Evolutionary conservation across 2,329 filamentous ascomycete species (phyloP), one percentile per base, ranked within the genome.

Genomic region (Neospermospora avenae): DNA sequence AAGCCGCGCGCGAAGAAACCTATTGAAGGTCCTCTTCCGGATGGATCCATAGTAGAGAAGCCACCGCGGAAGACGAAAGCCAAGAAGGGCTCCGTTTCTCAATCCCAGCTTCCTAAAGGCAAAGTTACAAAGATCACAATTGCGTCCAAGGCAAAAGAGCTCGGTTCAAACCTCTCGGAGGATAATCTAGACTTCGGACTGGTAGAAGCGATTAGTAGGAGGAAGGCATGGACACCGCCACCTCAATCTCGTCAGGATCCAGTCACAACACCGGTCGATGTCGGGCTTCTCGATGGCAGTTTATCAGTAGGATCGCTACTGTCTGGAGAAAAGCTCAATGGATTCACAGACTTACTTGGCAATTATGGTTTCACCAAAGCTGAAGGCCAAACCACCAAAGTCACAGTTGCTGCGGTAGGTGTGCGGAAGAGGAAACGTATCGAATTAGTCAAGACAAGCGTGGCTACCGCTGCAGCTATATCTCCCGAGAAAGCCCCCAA

Each of bases 191-290:
- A 64, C 28, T 62, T 42, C 53, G 68, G 66, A 10, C 59, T 74
- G 16, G 60, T 61, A 4, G 65, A 68, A 48, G 88, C 87, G 7
- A 71, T 81, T 25, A 77, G 75, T 48, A 78, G 88, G 61, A 80
- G 84, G 61, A 69, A 75, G 14, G 80, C 86, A 60, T 92, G 89
- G 89, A 92, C 89, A 0, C 89, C 88, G 2, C 81, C 84, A 3
- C 79, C 77, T 49, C 70, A 77, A 31, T 35, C 77, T 77, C 44
- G 66, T 65, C 0, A 59, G 70, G 3, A 61, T 70, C 59, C 16
- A n/a, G 20, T 31, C 10, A 41, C 44, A 16, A 58, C 54, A 34
- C 35, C 51, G 18, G 8, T 22, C 48, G 39, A 41, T 14, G 35
- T 24, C 16, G 39, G 42, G 6, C 18, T 44, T 22, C 39, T 39